A percentile compares a stretch with the other conserved stretches of the same genome.
Conservation (phyloP, 2,329 filamentous ascomycete genomes). For the Alternaria sp. region DNA sequence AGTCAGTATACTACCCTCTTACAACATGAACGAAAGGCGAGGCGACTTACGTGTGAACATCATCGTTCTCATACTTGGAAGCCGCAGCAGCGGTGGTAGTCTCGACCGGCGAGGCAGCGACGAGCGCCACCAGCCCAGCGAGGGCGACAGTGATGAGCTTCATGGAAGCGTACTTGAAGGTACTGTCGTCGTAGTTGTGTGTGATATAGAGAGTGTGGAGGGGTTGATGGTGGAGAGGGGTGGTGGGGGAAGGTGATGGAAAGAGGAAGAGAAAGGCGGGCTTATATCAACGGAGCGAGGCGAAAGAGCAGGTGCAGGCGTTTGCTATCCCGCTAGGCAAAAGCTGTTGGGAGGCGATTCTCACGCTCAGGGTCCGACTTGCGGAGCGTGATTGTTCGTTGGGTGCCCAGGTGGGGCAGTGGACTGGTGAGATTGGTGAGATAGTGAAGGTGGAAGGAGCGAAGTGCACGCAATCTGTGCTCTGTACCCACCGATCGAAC, state of each 20-base stretch:
- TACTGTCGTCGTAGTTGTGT: not conserved
- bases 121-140: conserved; percentile 6
- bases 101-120: not conserved
- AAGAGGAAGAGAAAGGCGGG: not conserved
- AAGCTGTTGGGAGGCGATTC: not conserved
- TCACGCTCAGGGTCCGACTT: conserved; percentile 1
- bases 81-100: not conserved
- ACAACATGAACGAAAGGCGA: not conserved
- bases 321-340: not conserved
- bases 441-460: conserved; percentile 1
- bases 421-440: not conserved
- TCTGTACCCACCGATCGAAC: not conserved
- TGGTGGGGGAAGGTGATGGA: not conserved
- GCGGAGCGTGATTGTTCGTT: not conserved
- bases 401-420: not conserved
- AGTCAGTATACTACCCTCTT: not conserved
- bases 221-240: not conserved
- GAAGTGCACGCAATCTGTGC: not conserved
- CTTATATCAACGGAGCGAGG: not conserved
- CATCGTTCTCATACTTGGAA: not conserved
- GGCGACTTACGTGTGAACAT: not conserved
- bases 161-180: not conserved
- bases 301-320: not conserved
- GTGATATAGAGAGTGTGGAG: not conserved
- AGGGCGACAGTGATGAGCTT: conserved; percentile 10